phyloP scores from a whole-genome alignment of 331 rosid species.

The Rhamnella rubrinervis region DNA sequence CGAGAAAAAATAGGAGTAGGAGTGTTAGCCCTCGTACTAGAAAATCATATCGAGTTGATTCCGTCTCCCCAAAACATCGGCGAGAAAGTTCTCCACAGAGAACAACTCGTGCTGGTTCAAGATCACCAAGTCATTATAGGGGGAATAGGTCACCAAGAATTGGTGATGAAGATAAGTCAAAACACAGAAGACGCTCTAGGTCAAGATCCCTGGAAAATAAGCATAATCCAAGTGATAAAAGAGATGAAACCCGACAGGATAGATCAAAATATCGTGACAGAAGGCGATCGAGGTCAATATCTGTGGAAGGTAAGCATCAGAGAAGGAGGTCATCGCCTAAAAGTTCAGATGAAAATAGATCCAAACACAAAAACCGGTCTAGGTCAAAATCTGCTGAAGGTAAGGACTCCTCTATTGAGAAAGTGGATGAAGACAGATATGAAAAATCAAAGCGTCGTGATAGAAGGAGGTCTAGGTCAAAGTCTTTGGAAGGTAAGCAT shows the following conservation, averaged over 20 bases:
- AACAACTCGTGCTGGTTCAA: constrained; percentile 53
- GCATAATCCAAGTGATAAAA: constrained; percentile 39
- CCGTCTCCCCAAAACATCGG: constrained; percentile 65
- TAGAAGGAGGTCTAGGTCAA: constrained; percentile 79
- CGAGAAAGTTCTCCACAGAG: constrained; percentile 65
- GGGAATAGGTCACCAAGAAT: constrained; percentile 65
- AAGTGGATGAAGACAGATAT: constrained; percentile 40
- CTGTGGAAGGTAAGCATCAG: constrained; percentile 58
- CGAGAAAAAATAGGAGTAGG: constrained; percentile 58
- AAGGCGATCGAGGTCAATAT: constrained; percentile 67
- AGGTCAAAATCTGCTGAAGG: constrained; percentile 77
- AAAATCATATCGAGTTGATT: constrained; percentile 54
- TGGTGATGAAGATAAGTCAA: constrained; percentile 50
- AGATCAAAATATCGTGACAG: constrained; percentile 60
- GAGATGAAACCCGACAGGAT: constrained; percentile 44
- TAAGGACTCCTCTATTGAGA: constrained; percentile 46
- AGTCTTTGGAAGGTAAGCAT: constrained; percentile 58
- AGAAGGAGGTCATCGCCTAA: constrained; percentile 58
- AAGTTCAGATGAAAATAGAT: constrained; percentile 60
- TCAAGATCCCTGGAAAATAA: constrained; percentile 65
- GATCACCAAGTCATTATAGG: constrained; percentile 58
- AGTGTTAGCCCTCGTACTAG: constrained; percentile 61
- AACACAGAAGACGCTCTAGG: constrained; percentile 69
- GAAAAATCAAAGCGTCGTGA: constrained; percentile 49
- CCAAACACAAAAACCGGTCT: constrained; percentile 59